phyloP scores from a whole-genome alignment of 495 filamentous ascomycete species.

The Usnea hakonensis region DNA sequence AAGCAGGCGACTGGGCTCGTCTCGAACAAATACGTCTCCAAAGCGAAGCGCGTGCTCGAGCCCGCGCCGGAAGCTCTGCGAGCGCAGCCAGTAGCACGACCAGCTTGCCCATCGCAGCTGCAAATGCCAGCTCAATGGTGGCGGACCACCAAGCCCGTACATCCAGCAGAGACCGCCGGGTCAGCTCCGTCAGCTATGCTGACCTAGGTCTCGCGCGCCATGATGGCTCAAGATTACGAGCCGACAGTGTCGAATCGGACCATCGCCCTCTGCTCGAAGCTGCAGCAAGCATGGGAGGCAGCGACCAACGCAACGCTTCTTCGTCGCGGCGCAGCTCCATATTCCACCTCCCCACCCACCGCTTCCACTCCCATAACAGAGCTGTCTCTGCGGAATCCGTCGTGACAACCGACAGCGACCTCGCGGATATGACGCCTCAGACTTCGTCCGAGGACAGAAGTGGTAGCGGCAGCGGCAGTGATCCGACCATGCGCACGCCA shows the following conservation, averaged over 20 bases:
- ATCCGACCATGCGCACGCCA: conserved; percentile 16
- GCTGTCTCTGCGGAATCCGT: conserved; percentile 19
- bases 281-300: conserved; percentile 53
- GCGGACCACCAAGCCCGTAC: conserved; percentile 58
- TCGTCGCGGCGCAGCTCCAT: conserved; percentile 17
- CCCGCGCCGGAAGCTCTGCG: conserved; percentile 23
- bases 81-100: conserved; percentile 29
- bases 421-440: conserved; percentile 19
- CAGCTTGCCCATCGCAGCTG: conserved; percentile 13
- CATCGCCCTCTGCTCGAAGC: conserved; percentile 63
- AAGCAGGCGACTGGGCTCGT: conserved; percentile 55
- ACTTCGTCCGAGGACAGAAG: conserved; percentile 20
- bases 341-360: conserved; percentile 14
- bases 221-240: conserved; percentile 80
- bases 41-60: conserved; percentile 30
- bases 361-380: conserved; percentile 17
- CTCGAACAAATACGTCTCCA: conserved; percentile 51
- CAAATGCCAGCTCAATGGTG: conserved; percentile 39
- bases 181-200: conserved; percentile 79
- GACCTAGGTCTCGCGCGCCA: conserved; percentile 79
- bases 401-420: conserved; percentile 20
- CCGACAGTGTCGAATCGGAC: conserved; percentile 72
- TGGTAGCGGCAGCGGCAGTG: conserved; percentile 16
- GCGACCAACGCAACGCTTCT: conserved; percentile 9
- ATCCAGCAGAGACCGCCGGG: conserved; percentile 59